Conservation (phyloP, 345 rosid genomes). For the Salix dunnii region DNA sequence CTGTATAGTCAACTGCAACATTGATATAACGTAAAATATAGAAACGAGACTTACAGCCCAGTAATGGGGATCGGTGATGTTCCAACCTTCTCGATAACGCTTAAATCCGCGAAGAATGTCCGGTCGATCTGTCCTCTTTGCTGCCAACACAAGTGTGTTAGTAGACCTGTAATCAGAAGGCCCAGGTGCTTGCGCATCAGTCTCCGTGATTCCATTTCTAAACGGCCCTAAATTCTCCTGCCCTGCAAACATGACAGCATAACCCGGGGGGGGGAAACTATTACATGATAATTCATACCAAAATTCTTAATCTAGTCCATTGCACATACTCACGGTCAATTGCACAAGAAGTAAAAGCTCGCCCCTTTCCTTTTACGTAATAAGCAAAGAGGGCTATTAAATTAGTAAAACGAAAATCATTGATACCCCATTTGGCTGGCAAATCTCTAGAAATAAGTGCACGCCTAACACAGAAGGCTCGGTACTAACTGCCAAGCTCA, state of each 20-base stretch:
- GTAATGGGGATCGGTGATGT: conserved; percentile 76
- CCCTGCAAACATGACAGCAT: conserved; percentile 12
- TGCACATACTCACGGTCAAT: neutral
- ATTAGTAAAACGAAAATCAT: no score
- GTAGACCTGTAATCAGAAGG: conserved; percentile 40
- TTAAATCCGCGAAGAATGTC: conserved; percentile 68
- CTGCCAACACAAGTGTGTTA: conserved; percentile 57
- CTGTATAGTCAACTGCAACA: no score
- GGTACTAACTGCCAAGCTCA: neutral
- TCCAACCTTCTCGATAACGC: conserved; percentile 80
- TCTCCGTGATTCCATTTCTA: conserved; percentile 46
- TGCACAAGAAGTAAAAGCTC: no score
- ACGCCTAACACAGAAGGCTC: neutral
- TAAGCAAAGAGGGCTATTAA: no score
- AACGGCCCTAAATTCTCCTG: conserved; percentile 31
- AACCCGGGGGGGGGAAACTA: neutral
- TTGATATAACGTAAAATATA: neutral
- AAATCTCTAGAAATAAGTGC: no score
- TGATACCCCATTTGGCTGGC: no score
- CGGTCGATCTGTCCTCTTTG: conserved; percentile 76
- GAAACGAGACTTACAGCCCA: conserved; percentile 71
- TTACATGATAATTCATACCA: neutral
- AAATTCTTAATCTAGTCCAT: no score
- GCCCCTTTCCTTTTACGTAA: no score
- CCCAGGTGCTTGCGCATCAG: conserved; percentile 49